Base-by-base conservation (phyloP, 208 protist species). In the Leishmania major region DNA sequence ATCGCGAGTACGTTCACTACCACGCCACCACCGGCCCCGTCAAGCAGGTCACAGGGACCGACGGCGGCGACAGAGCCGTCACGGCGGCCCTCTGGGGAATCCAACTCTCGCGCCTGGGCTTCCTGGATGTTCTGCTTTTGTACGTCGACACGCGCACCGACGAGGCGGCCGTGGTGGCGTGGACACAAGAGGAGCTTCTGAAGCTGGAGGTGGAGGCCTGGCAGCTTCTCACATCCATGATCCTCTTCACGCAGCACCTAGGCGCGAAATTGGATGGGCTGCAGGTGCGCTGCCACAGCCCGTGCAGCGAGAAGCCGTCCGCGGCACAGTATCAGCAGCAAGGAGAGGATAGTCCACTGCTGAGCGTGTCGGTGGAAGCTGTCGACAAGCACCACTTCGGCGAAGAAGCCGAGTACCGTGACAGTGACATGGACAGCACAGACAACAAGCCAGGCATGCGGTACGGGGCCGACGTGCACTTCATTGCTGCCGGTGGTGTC, bases 111-210 rank as follows among this genome's bases (percentile, higher is more conserved):
- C 81, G 75, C 19, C 71, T 91, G 22, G 94, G 94, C 53, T 93
- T 92, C 64, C 69, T 95, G 10, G 88, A 95, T 79, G 91, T 92
- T 11, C 64, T 97, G 75, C 82, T 97, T 4, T 45, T 92, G 62
- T 95, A 97, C 81, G 85, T 93, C 43, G 91, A 95, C 80, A 81
- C 87, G n/a, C 62, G 77, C 57, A 94, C 92, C 69, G 82, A 78
- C 22, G 73, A 90, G 75, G 57, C 88, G 7, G 80, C 87, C 43
- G 92, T 95, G 22, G 79, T 94, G 60, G 81, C 87, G 4, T 95
- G 90, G 90, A 94, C 91, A 60, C 83, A 87, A 13, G 94, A 95
- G 79, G 94, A 95, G 59, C 83, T 94, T 53, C 64, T 94, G 66
- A 74, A 84, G 64, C 84, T 97, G 43, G 91, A 97, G 80, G 77